Evolutionary conservation across 106 monocot genomes (phyloP).

Genomic region (Acanthochlamys bracteata): DNA sequence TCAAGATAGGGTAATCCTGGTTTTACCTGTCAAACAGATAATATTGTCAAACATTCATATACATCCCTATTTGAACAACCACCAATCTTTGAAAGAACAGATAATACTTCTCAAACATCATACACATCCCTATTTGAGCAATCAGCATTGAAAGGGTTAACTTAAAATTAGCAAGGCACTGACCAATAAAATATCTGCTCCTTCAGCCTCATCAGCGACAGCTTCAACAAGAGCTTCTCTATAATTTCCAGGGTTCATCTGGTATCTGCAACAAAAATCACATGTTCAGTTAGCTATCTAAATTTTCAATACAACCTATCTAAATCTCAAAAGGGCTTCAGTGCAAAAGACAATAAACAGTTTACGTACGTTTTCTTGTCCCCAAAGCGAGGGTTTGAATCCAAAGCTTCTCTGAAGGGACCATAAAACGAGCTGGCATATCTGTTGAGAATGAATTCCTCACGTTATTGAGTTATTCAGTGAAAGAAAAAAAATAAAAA

Average conservation of each 20-base stretch:
- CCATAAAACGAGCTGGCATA: constrained; percentile 99
- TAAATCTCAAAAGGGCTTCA: no score
- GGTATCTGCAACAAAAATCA: constrained; percentile 45
- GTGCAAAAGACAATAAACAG: not conserved
- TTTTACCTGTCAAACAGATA: constrained; percentile 42
- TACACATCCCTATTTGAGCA: no score
- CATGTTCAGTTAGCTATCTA: no score
- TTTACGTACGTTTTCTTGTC: constrained; percentile 93
- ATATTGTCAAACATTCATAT: not conserved
- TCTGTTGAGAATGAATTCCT: constrained; percentile 31
- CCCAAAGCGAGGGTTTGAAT: constrained; percentile 97
- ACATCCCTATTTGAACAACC: no score
- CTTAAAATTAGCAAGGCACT: constrained; percentile 18
- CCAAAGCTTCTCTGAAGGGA: constrained; percentile 97
- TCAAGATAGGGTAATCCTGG: constrained; percentile 88
- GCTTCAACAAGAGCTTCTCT: constrained; percentile 87
- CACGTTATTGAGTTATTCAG: no score
- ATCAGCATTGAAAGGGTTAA: constrained; percentile 50
- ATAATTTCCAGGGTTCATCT: constrained; percentile 99
- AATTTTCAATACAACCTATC: no score
- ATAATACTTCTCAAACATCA: no score
- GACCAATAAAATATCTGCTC: constrained; percentile 91
- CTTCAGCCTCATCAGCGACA: constrained; percentile 73
- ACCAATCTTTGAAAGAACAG: no score
- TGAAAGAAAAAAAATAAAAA: no score